These are phyloP conservation scores for Phytophthora idaei DNA, from an alignment of 352 stramenopile genomes.

Conservation along the genomic window DNA sequence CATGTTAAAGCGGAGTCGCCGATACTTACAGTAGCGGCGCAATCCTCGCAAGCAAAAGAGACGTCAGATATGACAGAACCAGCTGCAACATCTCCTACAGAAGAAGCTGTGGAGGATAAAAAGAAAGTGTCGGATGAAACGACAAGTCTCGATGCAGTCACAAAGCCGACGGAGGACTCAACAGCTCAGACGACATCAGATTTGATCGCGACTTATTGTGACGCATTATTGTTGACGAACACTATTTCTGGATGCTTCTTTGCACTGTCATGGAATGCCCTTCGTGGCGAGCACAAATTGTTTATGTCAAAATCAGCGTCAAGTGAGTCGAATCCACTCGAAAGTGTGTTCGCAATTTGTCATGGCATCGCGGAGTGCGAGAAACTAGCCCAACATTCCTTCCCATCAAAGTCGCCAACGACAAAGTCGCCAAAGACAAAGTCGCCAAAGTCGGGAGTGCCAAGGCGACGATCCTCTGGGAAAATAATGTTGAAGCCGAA, in stretches of 20 bases:
- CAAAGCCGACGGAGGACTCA: not conserved
- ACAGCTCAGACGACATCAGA: slow-evolving; percentile 11
- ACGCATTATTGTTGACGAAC: slow-evolving; percentile 40
- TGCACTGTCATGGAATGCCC: slow-evolving; percentile 41
- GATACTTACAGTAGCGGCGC: slow-evolving; percentile 6
- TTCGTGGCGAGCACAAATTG: slow-evolving; percentile 24
- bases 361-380: slow-evolving; percentile 47
- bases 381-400: slow-evolving; percentile 37
- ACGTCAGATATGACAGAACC: not conserved
- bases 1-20: slow-evolving; percentile 26
- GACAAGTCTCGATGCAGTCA: not conserved
- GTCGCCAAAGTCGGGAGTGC: slow-evolving; percentile 11
- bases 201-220: slow-evolving; percentile 37
- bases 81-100: not conserved
- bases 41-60: not conserved
- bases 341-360: slow-evolving; percentile 36
- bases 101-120: slow-evolving; percentile 9
- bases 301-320: slow-evolving; percentile 11
- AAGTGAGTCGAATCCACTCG: slow-evolving; percentile 28
- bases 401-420: slow-evolving; percentile 23
- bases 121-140: not conserved
- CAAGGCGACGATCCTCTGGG: slow-evolving; percentile 14
- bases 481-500: slow-evolving; percentile 21
- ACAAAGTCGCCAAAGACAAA: slow-evolving; percentile 19
- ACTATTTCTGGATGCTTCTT: slow-evolving; percentile 57